Conservation (phyloP, 176 grass and related monocot genomes). For the Musa beccarii region DNA sequence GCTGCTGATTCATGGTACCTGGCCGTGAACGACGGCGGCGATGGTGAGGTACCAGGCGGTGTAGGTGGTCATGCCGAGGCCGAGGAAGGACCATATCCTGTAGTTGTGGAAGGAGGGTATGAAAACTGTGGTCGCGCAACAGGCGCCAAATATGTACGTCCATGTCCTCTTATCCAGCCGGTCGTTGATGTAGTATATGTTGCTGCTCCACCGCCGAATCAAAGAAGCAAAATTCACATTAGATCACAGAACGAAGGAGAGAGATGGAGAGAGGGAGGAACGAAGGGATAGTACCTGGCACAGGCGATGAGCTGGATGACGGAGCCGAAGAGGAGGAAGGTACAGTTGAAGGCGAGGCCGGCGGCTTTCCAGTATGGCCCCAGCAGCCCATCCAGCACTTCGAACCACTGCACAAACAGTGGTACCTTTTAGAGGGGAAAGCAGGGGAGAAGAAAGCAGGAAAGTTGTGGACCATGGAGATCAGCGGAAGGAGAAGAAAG, state of each 20-base stretch:
- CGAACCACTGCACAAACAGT: conserved; percentile 1
- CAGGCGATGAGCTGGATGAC: conserved; percentile 11
- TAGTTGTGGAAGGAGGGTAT: conserved; percentile 12
- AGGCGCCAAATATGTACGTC: conserved; percentile 8
- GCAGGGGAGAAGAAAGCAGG: background rate
- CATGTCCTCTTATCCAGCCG: conserved; percentile 7
- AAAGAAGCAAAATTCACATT: background rate
- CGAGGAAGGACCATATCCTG: conserved; percentile 11
- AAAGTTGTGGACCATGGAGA: too few relatives aligned
- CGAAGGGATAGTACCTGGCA: background rate
- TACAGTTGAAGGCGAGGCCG: conserved; percentile 12
- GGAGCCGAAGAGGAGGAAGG: conserved; percentile 12
- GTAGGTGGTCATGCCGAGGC: conserved; percentile 16
- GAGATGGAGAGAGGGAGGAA: background rate
- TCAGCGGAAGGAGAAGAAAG: too few relatives aligned
- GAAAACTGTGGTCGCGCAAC: conserved; percentile 4
- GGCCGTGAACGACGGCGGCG: conserved; percentile 7
- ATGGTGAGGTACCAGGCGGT: conserved; percentile 10
- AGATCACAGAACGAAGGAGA: background rate
- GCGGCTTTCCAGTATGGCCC: conserved; percentile 2
- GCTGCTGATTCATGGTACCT: background rate
- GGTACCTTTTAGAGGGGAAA: too few relatives aligned
- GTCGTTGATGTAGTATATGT: conserved; percentile 12
- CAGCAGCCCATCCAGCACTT: conserved; percentile 8
- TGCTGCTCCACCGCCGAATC: background rate